phyloP scores from a whole-genome alignment of 73 alveolate genomes.

The Paraurostyla sp. region DNA sequence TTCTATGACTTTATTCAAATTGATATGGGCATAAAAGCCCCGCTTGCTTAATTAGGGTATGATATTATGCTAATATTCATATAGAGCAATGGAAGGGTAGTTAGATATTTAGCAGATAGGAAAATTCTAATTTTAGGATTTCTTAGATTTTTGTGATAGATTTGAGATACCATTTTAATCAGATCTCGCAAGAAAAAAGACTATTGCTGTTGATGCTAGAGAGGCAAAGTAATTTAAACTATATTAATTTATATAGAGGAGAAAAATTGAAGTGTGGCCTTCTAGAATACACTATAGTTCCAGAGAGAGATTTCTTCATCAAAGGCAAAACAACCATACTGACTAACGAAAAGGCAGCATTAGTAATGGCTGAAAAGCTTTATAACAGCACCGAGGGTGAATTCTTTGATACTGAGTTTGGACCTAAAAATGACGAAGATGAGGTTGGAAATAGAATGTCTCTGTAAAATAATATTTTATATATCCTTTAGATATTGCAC shows the following conservation, averaged over 20 bases:
- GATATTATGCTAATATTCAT: not conserved
- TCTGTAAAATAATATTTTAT: slow-evolving; percentile 58
- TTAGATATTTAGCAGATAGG: not conserved
- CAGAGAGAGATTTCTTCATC: slow-evolving; percentile 10
- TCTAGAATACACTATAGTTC: slow-evolving; percentile 4
- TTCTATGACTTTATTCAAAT: not conserved
- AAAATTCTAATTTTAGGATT: not conserved
- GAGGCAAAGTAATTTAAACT: not conserved
- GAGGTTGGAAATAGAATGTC: slow-evolving; percentile 79
- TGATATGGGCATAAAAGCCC: not conserved
- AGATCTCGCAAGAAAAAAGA: not conserved
- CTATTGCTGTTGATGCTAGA: not conserved
- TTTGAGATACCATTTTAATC: not conserved
- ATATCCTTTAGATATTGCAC: slow-evolving; percentile 42
- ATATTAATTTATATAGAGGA: not conserved
- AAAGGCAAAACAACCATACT: slow-evolving; percentile 80
- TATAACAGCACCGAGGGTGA: slow-evolving; percentile 49
- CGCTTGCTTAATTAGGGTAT: not conserved
- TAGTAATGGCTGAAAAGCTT: slow-evolving; percentile 80
- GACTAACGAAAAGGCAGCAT: slow-evolving; percentile 90
- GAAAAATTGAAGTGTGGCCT: not conserved
- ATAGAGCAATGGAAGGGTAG: not conserved
- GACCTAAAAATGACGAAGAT: slow-evolving; percentile 89
- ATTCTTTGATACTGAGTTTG: slow-evolving; percentile 96
- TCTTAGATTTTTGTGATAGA: not conserved